Evolutionary conservation across 495 filamentous ascomycete species (phyloP), one percentile per base, ranked within the genome.

Genomic region (Penicillium pancosmium): DNA sequence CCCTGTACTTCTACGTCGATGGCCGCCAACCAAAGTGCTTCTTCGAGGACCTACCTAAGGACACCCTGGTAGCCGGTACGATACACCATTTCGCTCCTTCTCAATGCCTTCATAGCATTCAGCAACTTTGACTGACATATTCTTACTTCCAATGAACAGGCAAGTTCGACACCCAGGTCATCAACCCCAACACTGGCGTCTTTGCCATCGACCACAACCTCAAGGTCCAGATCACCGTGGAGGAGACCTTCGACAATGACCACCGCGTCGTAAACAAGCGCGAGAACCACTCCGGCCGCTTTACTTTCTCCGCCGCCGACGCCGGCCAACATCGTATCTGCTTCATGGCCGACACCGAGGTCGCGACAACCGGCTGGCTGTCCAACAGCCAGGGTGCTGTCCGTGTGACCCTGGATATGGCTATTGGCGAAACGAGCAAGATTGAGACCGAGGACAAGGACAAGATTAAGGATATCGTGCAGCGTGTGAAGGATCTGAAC

Each of bases 31-130:
- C 73, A 50, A 78, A 80, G 63, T 98, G 94, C 77, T 98, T 98
- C 86, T 97, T 89, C 78, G 94, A 98, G 80, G 95, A 98, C 75
- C 84, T 98, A 47, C 95, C 93, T 50, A 97, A 98, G 79, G 95
- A 97, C 77, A 98, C 94, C 2, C 77, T 98, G 13, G 93, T 98
- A 50, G 92, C 96, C 43, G 94, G 88, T 91, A 80, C 57, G 81
- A 61, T 16, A 44, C 8, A 25, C 19, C 35, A 33, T 18, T n/a
- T 8, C 15, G 46, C 19, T 27, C 31, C 1, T 12, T 23, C 11
- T 27, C 19, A 46, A 18, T 46, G 15, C 16, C 15, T 18, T 23
- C n/a, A 46, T 6, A 21, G 16, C 16, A 44, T 25, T 25, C 33
- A 16, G 13, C 18, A 40, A 18, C 18, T 2, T 46, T 5, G 33